A percentile compares a stretch with the other conserved stretches of the same genome.
Conservation (phyloP, 306 rosid genomes). For the Lotus japonicus region DNA sequence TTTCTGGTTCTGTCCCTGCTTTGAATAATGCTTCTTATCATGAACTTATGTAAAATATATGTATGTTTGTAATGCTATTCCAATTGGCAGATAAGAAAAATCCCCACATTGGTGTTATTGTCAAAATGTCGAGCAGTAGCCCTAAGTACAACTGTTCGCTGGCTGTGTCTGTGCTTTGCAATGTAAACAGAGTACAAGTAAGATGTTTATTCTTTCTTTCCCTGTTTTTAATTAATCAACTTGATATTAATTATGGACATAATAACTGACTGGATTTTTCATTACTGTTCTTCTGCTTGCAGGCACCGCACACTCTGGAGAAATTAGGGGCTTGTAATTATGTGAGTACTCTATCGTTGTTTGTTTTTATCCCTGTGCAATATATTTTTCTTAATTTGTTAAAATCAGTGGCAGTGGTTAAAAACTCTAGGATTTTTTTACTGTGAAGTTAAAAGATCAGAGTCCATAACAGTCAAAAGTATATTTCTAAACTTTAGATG, state of each 20-base stretch:
- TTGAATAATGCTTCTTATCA: not conserved
- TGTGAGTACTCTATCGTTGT: slow-evolving; percentile 50
- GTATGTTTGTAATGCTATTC: slow-evolving; percentile 19
- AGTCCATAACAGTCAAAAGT: not conserved
- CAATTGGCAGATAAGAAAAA: slow-evolving; percentile 60
- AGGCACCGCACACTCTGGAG: slow-evolving; percentile 59
- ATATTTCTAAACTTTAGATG: not conserved
- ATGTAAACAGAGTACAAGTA: slow-evolving; percentile 62
- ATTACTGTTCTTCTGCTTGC: slow-evolving; percentile 30
- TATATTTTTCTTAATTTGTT: slow-evolving; percentile 9
- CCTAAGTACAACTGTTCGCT: slow-evolving; percentile 67
- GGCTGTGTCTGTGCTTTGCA: slow-evolving; percentile 75
- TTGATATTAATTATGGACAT: slow-evolving; percentile 7
- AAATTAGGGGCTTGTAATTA: slow-evolving; percentile 65
- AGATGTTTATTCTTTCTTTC: slow-evolving; percentile 1
- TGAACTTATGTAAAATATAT: slow-evolving; percentile 1
- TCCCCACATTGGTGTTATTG: slow-evolving; percentile 65
- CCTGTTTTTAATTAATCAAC: slow-evolving; percentile 8
- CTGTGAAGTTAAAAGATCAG: slow-evolving; percentile 3
- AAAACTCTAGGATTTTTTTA: not conserved
- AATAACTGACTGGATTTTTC: slow-evolving; percentile 6
- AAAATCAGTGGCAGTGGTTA: too few species aligned
- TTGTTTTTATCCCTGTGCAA: slow-evolving; percentile 11
- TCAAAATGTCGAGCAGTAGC: slow-evolving; percentile 63
- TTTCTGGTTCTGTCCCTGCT: too few species aligned